Percentiles rank a stretch among this genome's conserved stretches.
Conservation (phyloP, 2,329 filamentous ascomycete genomes). For the Aspergillus texensis region DNA sequence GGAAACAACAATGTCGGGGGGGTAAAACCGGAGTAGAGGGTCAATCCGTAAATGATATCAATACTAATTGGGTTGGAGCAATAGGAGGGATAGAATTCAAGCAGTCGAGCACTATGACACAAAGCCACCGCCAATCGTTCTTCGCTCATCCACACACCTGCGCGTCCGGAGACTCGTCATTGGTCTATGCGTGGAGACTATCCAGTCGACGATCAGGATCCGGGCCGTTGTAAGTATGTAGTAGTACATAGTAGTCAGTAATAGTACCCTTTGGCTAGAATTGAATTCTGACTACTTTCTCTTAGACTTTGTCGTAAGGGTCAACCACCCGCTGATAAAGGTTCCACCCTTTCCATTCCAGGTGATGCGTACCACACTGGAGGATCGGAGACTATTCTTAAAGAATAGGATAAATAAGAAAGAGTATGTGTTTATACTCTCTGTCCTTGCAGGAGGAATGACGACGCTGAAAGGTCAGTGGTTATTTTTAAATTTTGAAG, state of each 20-base stretch:
- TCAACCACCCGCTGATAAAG: not conserved
- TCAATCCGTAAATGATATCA: not conserved
- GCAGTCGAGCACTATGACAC: not conserved
- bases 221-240: not conserved
- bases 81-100: not conserved
- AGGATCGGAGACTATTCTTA: not conserved
- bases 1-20: not conserved
- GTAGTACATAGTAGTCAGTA: not conserved
- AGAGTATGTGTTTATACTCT: not conserved
- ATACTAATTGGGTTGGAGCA: not conserved
- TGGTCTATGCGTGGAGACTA: constrained; percentile 19
- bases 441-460: not conserved
- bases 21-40: not conserved
- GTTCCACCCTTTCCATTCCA: not conserved
- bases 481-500: not conserved
- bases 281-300: not conserved
- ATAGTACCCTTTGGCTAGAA: not conserved
- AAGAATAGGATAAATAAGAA: not conserved
- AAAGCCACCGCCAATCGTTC: constrained; percentile 11
- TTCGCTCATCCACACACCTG: constrained; percentile 23
- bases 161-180: constrained; percentile 23
- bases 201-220: not conserved
- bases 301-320: not conserved
- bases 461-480: not conserved
- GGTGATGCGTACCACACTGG: not conserved